phyloP scores from a whole-genome alignment of 257 asterid species.

The Plantago elongata region DNA sequence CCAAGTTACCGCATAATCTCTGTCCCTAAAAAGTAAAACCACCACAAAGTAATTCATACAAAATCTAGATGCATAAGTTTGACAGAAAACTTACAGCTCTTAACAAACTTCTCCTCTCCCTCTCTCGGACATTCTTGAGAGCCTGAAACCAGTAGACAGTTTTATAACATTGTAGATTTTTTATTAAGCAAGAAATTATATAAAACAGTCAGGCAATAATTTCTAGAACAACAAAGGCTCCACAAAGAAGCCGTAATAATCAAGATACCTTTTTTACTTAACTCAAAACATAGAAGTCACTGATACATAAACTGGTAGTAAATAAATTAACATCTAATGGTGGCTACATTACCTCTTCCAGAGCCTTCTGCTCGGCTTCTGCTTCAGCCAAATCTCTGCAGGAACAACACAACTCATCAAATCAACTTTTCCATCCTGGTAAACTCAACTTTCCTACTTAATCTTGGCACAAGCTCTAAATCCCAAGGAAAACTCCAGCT shows the following conservation, averaged over 20 bases:
- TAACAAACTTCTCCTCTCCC: conserved; percentile 75
- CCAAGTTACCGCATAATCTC: no score
- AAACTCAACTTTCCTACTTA: background rate
- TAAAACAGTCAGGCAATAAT: no score
- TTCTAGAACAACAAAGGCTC: no score
- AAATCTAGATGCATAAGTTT: background rate
- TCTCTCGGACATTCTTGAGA: conserved; percentile 85
- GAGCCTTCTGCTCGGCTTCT: conserved; percentile 9
- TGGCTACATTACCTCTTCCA: conserved; percentile 40
- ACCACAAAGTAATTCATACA: background rate
- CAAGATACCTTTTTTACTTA: background rate
- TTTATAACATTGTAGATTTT: conserved; percentile 19
- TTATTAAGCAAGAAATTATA: background rate
- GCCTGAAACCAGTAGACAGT: conserved; percentile 53
- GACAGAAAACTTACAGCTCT: conserved; percentile 58
- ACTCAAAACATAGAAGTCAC: conserved; percentile 4
- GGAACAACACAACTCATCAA: background rate
- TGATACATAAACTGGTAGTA: background rate
- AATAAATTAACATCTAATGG: background rate
- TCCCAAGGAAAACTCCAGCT: background rate
- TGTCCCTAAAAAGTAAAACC: background rate
- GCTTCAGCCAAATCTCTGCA: conserved; percentile 13
- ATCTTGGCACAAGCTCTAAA: background rate
- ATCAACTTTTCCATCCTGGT: background rate
- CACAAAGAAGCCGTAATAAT: no score